These are phyloP conservation scores for Torulaspora delbrueckii DNA, from an alignment of 805 yeast species.

Conservation along the genomic window DNA sequence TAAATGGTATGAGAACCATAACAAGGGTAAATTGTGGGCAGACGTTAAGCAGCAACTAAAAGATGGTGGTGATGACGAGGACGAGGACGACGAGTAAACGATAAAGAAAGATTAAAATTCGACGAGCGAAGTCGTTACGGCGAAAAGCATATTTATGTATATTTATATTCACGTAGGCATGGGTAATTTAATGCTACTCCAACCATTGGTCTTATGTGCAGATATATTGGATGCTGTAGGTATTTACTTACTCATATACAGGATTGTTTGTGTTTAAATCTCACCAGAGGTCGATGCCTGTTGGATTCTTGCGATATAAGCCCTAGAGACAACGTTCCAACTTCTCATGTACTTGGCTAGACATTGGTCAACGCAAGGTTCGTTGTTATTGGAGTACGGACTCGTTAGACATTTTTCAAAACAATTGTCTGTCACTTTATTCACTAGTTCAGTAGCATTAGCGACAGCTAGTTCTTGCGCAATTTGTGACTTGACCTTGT, in stretches of 20 bases:
- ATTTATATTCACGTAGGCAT: constrained; percentile 14
- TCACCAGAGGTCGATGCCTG: constrained; percentile 39
- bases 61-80: constrained; percentile 59
- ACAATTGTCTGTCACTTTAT: constrained; percentile 80
- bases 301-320: constrained; percentile 73
- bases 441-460: constrained; percentile 82
- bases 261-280: constrained; percentile 14
- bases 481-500: constrained; percentile 63
- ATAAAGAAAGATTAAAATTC: neutral
- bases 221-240: neutral
- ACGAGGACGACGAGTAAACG: constrained; percentile 13
- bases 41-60: constrained; percentile 60
- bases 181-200: constrained; percentile 1
- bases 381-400: constrained; percentile 58
- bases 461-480: constrained; percentile 85
- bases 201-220: neutral
- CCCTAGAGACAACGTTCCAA: constrained; percentile 79
- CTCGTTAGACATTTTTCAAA: constrained; percentile 67
- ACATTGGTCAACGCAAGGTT: constrained; percentile 69
- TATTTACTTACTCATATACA: neutral
- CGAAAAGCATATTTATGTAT: constrained; percentile 6
- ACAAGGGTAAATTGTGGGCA: constrained; percentile 82
- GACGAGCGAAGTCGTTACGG: neutral
- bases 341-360: constrained; percentile 83
- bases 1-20: constrained; percentile 68